Percentiles rank a stretch among this genome's conserved stretches.
Evolutionary conservation across 169 alveolate species (phyloP).

Genomic region (Perkinsus olseni): DNA sequence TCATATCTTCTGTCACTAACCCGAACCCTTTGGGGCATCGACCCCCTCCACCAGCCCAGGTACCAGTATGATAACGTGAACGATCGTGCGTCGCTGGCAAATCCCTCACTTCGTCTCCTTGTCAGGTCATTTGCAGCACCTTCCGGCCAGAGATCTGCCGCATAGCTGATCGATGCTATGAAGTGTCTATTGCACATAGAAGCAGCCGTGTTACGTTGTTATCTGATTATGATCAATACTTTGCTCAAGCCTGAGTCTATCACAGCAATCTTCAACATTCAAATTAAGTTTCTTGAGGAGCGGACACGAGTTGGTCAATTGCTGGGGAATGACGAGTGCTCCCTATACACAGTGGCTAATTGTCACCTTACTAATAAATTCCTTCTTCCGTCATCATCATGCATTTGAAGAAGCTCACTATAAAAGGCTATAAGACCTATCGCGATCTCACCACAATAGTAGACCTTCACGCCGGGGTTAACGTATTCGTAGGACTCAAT

Average conservation of each 20-base stretch:
- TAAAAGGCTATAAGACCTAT: slow-evolving; percentile 60
- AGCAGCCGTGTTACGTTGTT: slow-evolving; percentile 11
- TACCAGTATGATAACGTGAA: too few species aligned
- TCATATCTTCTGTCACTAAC: neutral
- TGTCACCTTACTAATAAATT: too few species aligned
- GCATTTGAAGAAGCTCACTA: slow-evolving; percentile 54
- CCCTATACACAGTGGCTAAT: too few species aligned
- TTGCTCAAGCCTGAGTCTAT: neutral
- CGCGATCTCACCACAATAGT: slow-evolving; percentile 42
- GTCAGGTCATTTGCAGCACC: slow-evolving; percentile 1
- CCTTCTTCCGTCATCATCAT: slow-evolving; percentile 12
- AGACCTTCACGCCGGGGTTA: slow-evolving; percentile 52
- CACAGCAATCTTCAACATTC: neutral
- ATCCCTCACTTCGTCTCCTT: neutral
- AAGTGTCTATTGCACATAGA: slow-evolving; percentile 25
- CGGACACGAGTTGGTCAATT: neutral
- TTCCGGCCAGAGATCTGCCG: slow-evolving; percentile 25
- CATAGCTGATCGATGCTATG: slow-evolving; percentile 19
- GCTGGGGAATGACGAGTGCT: neutral
- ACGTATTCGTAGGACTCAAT: slow-evolving; percentile 35
- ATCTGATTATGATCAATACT: neutral
- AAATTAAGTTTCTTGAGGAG: neutral
- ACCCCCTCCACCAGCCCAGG: neutral
- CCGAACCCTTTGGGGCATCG: neutral
- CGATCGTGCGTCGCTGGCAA: too few species aligned